These are phyloP conservation scores for Mycena kentingensis DNA, from an alignment of 768 basidiomycete species.

Conservation along the genomic window DNA sequence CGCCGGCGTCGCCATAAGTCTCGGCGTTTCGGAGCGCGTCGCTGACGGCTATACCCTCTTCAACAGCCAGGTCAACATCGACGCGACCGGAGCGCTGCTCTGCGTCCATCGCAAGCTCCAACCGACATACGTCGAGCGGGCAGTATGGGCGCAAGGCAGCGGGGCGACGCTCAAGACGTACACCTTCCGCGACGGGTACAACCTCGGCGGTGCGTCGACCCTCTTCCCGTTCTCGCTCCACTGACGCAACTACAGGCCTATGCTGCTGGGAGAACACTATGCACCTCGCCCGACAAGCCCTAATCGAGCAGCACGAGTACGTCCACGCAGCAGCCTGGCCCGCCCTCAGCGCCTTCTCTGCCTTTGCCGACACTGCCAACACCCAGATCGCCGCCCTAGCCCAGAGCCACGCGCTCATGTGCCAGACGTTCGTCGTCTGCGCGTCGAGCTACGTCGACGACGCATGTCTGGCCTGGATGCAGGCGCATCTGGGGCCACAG, in stretches of 20 bases:
- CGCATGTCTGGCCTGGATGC: conserved; percentile 34
- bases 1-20: conserved; percentile 13
- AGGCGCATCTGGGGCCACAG: conserved; percentile 36
- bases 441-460: conserved; percentile 16
- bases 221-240: background rate
- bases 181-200: conserved; percentile 9
- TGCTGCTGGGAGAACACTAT: conserved; percentile 20
- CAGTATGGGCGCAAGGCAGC: conserved; percentile 14
- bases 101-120: conserved; percentile 17
- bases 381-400: conserved; percentile 15
- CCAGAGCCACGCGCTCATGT: conserved; percentile 18
- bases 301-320: conserved; percentile 15
- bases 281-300: conserved; percentile 17
- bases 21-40: conserved; percentile 14
- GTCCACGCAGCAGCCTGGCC: conserved; percentile 20
- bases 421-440: conserved; percentile 19
- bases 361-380: conserved; percentile 7
- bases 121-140: conserved; percentile 16
- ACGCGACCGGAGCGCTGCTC: conserved; percentile 6
- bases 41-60: conserved; percentile 13
- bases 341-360: conserved; percentile 10
- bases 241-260: conserved; percentile 3
- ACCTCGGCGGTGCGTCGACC: conserved; percentile 10
- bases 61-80: conserved; percentile 16
- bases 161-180: conserved; percentile 16